phyloP scores from a whole-genome alignment of 495 filamentous ascomycete genomes.

The Aspergillus avenaceus region DNA sequence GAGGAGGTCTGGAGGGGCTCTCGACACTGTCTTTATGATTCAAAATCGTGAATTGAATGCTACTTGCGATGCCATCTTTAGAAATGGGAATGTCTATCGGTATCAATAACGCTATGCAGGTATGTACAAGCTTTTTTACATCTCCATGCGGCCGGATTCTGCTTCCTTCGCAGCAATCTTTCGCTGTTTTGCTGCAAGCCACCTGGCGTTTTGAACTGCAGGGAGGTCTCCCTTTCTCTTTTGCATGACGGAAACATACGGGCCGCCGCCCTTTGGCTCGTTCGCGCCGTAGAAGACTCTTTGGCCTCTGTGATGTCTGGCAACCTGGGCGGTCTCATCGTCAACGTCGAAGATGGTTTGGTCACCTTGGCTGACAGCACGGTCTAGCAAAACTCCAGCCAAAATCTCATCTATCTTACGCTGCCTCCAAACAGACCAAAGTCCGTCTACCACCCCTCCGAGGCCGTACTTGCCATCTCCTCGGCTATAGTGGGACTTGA shows the following conservation, averaged over 20 bases:
- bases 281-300: constrained; percentile 73
- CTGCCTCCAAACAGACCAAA: constrained; percentile 80
- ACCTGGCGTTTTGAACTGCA: constrained; percentile 73
- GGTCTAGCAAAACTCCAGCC: constrained; percentile 60
- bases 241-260: constrained; percentile 68
- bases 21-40: constrained; percentile 72
- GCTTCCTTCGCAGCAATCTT: constrained; percentile 20
- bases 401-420: constrained; percentile 87
- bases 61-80: neutral
- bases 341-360: constrained; percentile 19
- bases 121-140: constrained; percentile 22
- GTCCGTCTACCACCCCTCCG: constrained; percentile 62
- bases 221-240: constrained; percentile 58
- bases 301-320: constrained; percentile 38
- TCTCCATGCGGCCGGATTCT: constrained; percentile 11
- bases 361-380: constrained; percentile 52
- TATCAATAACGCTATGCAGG: constrained; percentile 3
- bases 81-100: neutral
- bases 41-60: constrained; percentile 33
- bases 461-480: constrained; percentile 55
- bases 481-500: constrained; percentile 25
- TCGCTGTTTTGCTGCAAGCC: constrained; percentile 65
- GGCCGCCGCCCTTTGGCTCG: constrained; percentile 52
- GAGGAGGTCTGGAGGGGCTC: constrained; percentile 83
- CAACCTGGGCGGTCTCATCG: constrained; percentile 18